Conservation (phyloP, 208 protist species). For the Acanthamoeba healyi region DNA sequence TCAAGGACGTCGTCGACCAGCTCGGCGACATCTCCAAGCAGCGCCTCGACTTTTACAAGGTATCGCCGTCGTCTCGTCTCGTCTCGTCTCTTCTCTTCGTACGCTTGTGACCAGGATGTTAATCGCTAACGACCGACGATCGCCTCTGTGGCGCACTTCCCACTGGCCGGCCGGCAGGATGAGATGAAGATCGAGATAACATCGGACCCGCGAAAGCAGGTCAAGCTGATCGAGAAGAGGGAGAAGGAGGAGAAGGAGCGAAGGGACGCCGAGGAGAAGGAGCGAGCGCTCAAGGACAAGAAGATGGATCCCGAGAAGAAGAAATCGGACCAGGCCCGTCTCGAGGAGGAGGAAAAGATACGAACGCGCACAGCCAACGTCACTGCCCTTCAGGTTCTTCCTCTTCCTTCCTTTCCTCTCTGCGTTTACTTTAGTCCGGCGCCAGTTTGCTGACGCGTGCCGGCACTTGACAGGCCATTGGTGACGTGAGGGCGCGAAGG, state of each 20-base stretch:
- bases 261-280: constrained; percentile 47
- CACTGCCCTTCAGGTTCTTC: constrained; percentile 18
- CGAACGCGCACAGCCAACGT: constrained; percentile 11
- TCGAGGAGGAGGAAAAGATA: constrained; percentile 32
- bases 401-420: neutral
- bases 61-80: neutral
- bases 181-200: constrained; percentile 25
- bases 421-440: neutral
- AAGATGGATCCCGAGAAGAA: neutral
- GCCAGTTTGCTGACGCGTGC: neutral
- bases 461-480: neutral
- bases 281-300: neutral
- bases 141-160: too few species aligned
- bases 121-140: too few species aligned
- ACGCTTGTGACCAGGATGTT: too few species aligned
- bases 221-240: constrained; percentile 44
- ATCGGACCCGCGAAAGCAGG: constrained; percentile 15
- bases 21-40: constrained; percentile 36
- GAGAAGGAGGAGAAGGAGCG: constrained; percentile 28
- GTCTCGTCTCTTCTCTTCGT: neutral
- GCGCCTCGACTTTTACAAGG: constrained; percentile 29
- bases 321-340: neutral
- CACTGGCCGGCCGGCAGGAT: too few species aligned
- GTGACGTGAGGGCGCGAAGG: neutral
- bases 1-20: constrained; percentile 5